Base-by-base conservation (phyloP, 2,329 filamentous ascomycete genomes). In the Stagonosporopsis rhizophila region DNA sequence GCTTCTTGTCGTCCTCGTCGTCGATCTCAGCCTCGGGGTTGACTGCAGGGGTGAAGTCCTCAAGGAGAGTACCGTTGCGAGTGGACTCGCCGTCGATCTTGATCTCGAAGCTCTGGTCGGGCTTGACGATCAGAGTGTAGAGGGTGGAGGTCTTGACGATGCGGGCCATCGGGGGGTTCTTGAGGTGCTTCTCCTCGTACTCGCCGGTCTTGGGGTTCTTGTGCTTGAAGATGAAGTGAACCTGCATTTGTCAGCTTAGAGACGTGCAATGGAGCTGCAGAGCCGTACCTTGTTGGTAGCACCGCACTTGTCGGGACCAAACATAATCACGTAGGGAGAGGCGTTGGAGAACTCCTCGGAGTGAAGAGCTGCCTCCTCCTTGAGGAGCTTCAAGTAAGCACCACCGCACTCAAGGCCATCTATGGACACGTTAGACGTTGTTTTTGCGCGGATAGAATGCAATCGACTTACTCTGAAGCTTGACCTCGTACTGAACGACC, bases 201-300 rank as follows among this genome's bases (percentile, higher is more conserved):
- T 97, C 92, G 83, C 94, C 94, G 42, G 92, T 97, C 90, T 96
- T 97, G 77, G 95, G 95, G 87, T 98, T 99, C 91, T 98, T 99
- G 90, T 99, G 95, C 82, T 96, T 95, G 88, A 99, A 96, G 80
- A 99, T 99, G 83, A 99, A 96, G 80, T 89, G 86, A 59, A 89
- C 86, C 83, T 85, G 48, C 32, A 41, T 27, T 8, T 44, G 53
- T 77, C 47, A 74, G 63, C 28, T 46, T 42, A 41, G 41, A 35
- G 28, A 47, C 42, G 52, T 62, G 51, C 48, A 3, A 20, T 28
- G 34, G 5, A 22, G 8, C 4, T 15, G n/a, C 8, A 42, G 8
- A 2, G 3, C 44, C 75, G 55, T 79, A 96, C 91, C 89, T 98
- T 98, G 89, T 99, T 99, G 80, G 92, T 98, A 77, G 92, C 87